Base-by-base conservation (phyloP, 2,329 filamentous ascomycete species). In the Sphaerulina vaccinii region DNA sequence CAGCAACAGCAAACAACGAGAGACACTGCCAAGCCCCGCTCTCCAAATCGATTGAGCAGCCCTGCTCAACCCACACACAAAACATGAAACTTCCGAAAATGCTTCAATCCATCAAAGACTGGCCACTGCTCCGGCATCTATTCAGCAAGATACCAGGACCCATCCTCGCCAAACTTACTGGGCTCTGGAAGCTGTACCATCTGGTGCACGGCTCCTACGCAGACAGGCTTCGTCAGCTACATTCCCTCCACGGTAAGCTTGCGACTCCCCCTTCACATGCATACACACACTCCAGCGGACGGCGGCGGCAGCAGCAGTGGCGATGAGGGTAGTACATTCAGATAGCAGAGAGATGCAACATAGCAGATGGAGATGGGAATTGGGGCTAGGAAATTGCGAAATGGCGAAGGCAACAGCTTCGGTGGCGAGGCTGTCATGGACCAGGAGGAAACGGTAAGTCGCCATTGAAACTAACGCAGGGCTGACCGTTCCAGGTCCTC, bases 151-250 rank as follows among this genome's bases (percentile, higher is more conserved):
- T 61, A 5, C 55, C 58, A 32, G 61, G 59, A 18, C 51, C 58
- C 5, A 21, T 55, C 16, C 32, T 62, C 18, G 62, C 62, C 13
- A 61, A 59, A 32, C 29, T 60, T 18, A 56, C 59, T 7, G 32
- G 41, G 13, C 32, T 61, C 0, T 62, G 60, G 60, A 58, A 59
- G 48, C 13, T 51, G 2, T 54, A 39, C 46, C 58, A 62, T 33
- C 33, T 59, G 10, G 19, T 52, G n/a, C 37, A 43, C n/a, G 56
- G 56, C 45, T 51, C 52, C 1, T 62, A 61, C 55, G 38, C 47
- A 18, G 15, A 47, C n/a, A 49, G 24, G 24, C n/a, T 62, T 11
- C 19, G 24, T 21, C n/a, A 50, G 6, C 52, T 59, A 3, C 61
- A 62, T 42, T 32, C 33, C 3, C 39, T 39, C 11, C 40, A 58